phyloP scores from a whole-genome alignment of 2,329 filamentous ascomycete species.

The Calonectria naviculata region DNA sequence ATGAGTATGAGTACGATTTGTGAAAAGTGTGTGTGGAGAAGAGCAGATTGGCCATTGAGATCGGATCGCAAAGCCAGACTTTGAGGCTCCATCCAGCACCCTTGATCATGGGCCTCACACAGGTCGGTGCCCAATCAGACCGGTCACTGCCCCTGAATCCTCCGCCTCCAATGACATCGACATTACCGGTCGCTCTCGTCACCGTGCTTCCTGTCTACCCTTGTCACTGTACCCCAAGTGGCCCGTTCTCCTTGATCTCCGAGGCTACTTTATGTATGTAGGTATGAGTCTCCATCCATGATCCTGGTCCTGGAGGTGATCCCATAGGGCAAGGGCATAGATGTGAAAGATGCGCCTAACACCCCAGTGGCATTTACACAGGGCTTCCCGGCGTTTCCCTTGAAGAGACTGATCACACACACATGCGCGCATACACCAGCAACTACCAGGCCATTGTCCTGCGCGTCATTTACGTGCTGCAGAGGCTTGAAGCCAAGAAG shows the following conservation, averaged over 20 bases:
- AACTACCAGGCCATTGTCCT: conserved; percentile 34
- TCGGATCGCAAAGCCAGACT: conserved; percentile 33
- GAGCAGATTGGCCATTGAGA: conserved; percentile 35
- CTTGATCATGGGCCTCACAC: conserved; percentile 25
- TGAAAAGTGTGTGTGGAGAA: conserved; percentile 34
- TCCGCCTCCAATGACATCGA: conserved; percentile 23
- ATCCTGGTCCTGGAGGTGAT: conserved; percentile 32
- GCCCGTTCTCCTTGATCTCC: conserved; percentile 29
- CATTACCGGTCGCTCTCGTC: conserved; percentile 25
- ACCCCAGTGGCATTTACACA: conserved; percentile 9
- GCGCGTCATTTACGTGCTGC: conserved; percentile 38
- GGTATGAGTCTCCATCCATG: conserved; percentile 21
- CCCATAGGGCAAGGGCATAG: conserved; percentile 24
- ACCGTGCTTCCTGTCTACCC: conserved; percentile 24
- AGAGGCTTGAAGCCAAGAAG: conserved; percentile 17
- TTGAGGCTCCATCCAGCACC: conserved; percentile 28
- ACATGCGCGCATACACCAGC: conserved; percentile 5
- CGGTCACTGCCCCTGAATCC: conserved; percentile 24
- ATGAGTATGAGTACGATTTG: conserved; percentile 24
- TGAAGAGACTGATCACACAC: conserved; percentile 6
- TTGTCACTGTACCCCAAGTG: conserved; percentile 30
- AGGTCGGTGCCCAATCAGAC: conserved; percentile 29
- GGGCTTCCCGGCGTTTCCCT: conserved; percentile 10
- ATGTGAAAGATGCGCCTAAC: neutral
- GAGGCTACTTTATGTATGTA: conserved; percentile 24